Evolutionary conservation across 2,329 filamentous ascomycete genomes (phyloP), one percentile per base, ranked within the genome.

Genomic region (Annulohypoxylon truncatum): DNA sequence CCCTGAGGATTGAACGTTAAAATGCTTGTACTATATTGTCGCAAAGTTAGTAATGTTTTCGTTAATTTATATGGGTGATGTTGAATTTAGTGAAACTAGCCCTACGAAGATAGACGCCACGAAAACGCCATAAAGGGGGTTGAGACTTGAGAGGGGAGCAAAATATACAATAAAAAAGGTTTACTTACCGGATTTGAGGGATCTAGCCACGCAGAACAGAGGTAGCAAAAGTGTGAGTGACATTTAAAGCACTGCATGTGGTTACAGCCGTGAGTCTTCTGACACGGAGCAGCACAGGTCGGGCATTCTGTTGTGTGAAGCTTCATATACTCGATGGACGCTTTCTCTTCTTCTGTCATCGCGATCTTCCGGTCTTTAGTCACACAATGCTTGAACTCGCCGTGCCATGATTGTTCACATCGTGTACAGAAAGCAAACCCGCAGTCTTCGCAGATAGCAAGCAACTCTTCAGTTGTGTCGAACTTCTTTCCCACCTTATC

Each of bases 241-340:
- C 96, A 99, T 69, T 92, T 90, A 77, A 91, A 93, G 80, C 95
- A 97, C 52, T 90, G 92, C 94, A 98, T 98, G 79, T 97, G 94
- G 79, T 97, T 97, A 83, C 96, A 99, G 38, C 96, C 96, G 75
- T 92, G 89, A 1, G 91, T 93, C 83, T 99, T 99, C 77, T 97
- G 93, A 20, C 90, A 91, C 0, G 93, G 93, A 0, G 91, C 90
- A 28, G 85, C 88, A 80, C 96, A 99, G 3, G 93, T 95, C 9
- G 96, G 94, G 76, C 96, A 99, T 1, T 92, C 89, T 9, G 93
- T 93, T 0, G 94, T 96, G 80, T 97, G 90, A 67, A 88, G 80
- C 51, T 87, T 84, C 72, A 99, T 84, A 76, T 97, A 99, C 62
- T 96, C 92, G 68, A 96, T 84, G 2, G 92, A 94, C 0, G 93